Evolutionary conservation across 768 basidiomycete genomes (phyloP), one percentile per base, ranked within the genome.

Genomic region (Pleurotus eryngii): DNA sequence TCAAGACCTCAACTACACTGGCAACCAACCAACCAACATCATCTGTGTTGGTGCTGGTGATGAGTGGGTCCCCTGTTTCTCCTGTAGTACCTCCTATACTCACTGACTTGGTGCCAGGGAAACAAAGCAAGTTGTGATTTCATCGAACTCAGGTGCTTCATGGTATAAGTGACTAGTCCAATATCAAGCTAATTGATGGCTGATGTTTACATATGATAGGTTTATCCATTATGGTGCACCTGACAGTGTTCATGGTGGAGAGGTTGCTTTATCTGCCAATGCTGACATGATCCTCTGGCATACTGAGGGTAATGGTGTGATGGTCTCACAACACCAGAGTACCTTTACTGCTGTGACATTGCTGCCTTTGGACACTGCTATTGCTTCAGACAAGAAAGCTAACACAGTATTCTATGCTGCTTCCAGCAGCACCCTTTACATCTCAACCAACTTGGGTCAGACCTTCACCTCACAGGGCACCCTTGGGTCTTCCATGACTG

Each of bases 321-420:
- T 76, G 56, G 80, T 84, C 2, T 85, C 84, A 7, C 78, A 78
- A 48, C 76, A 76, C 61, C 76, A 75, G 4, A 72, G 70, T 45
- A 50, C 80, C 1, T 86, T 87, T 67, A 67, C 71, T 4, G 63
- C 74, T 3, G 84, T 86, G 24, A 61, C 80, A 0, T 68, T 76
- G 9, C 75, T 87, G 3, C 85, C 86, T 1, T 73, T 79, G 3
- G 68, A 64, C 38, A 77, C 84, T 1, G 76, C 72, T 11, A 85
- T 88, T 60, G 84, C 84, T 4, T 81, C 85, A 1, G 86, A 88
- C 69, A 86, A 86, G 68, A 73, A 73, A 60, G 77, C 78, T 65
- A 77, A 81, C 64, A 66, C 75, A 0, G 64, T 83, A 40, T 86
- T 87, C 72, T 87, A 86, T 62, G 85, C 76, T 18, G 84, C 83